phyloP scores from a whole-genome alignment of 768 basidiomycete genomes.

The Tricholoma flavovirens region DNA sequence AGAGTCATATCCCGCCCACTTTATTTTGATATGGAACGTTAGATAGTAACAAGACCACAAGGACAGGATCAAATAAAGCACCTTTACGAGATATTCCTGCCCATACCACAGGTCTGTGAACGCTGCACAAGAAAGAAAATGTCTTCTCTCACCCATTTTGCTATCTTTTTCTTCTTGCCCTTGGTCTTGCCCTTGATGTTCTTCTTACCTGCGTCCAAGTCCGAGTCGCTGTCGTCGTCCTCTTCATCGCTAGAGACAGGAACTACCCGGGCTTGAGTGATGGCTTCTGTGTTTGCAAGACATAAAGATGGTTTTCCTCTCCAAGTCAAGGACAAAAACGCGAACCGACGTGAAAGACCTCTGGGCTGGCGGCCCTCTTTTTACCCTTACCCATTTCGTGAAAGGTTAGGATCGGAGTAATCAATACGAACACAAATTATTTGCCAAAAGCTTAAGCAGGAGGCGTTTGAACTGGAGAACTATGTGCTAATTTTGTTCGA shows the following conservation, averaged over 20 bases:
- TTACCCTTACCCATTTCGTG: slow-evolving; percentile 2
- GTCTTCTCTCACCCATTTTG: slow-evolving; percentile 44
- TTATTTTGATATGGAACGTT: slow-evolving; percentile 4
- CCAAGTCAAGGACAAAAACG: background rate
- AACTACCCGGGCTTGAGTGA: slow-evolving; percentile 50
- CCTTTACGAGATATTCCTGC: slow-evolving; percentile 70
- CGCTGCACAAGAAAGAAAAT: background rate
- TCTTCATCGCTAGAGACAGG: slow-evolving; percentile 13
- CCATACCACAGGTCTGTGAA: slow-evolving; percentile 1
- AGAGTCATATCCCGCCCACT: slow-evolving; percentile 67
- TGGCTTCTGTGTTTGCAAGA: slow-evolving; percentile 41
- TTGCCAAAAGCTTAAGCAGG: background rate
- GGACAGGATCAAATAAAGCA: slow-evolving; percentile 20
- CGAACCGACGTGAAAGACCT: slow-evolving; percentile 47
- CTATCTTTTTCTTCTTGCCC: slow-evolving; percentile 20
- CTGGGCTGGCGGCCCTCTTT: slow-evolving; percentile 6
- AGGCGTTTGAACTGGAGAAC: too few species aligned
- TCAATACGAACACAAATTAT: background rate
- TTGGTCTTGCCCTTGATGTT: slow-evolving; percentile 23
- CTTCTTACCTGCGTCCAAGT: background rate
- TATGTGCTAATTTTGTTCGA: too few species aligned
- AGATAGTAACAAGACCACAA: background rate
- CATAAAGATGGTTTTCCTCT: background rate
- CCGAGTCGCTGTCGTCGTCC: slow-evolving; percentile 5
- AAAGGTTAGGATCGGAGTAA: background rate